Percentiles rank a stretch among this genome's conserved stretches.
Evolutionary conservation across 345 rosid genomes (phyloP).

Genomic region (Pseudoturritis turrita): DNA sequence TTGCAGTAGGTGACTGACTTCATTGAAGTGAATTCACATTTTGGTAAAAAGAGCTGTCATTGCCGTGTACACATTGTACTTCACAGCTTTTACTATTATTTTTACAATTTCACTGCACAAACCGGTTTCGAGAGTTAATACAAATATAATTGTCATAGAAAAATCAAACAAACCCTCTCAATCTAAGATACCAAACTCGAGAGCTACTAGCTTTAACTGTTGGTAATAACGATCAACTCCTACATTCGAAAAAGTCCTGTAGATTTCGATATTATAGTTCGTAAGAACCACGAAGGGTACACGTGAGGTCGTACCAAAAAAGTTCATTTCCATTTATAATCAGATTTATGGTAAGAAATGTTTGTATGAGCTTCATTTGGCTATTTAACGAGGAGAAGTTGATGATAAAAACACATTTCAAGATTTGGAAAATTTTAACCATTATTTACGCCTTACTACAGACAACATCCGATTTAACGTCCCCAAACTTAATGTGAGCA

Average conservation of each 20-base stretch:
- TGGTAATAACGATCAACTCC: background rate
- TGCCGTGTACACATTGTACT: slow-evolving; percentile 24
- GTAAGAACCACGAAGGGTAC: background rate
- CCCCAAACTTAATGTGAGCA: background rate
- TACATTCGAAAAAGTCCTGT: background rate
- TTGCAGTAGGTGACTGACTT: slow-evolving; percentile 29
- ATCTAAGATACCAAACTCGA: background rate
- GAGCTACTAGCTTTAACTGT: background rate
- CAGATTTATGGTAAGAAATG: background rate
- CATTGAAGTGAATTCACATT: slow-evolving; percentile 6
- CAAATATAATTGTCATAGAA: background rate
- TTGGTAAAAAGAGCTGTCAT: slow-evolving; percentile 16
- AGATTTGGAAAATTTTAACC: background rate
- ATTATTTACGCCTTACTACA: background rate
- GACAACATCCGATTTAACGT: background rate
- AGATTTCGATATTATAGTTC: background rate
- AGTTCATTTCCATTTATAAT: background rate
- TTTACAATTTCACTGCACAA: background rate
- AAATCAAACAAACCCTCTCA: background rate
- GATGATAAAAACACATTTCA: background rate
- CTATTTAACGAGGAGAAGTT: background rate
- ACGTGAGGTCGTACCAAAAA: background rate
- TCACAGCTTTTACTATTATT: background rate
- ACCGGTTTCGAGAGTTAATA: background rate
- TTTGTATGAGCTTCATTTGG: background rate